These are phyloP conservation scores for Plicaturopsis crispa DNA, from an alignment of 768 basidiomycete species.

Conservation along the genomic window DNA sequence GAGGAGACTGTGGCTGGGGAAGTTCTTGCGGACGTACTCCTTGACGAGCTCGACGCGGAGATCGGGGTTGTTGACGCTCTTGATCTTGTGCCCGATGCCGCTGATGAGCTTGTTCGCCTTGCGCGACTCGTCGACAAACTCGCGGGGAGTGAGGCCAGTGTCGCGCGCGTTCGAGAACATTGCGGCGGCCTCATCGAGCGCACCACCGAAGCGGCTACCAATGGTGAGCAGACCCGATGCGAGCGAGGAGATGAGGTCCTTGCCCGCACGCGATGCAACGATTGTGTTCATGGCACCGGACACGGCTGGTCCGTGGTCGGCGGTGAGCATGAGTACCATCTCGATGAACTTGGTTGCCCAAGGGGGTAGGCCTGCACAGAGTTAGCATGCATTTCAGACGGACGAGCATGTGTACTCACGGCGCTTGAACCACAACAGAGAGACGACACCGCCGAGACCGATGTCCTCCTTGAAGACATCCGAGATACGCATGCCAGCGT, in stretches of 20 bases:
- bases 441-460: slow-evolving; percentile 94
- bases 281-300: slow-evolving; percentile 99
- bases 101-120: slow-evolving; percentile 95
- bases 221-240: slow-evolving; percentile 96
- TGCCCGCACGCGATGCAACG: slow-evolving; percentile 98
- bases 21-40: slow-evolving; percentile 92
- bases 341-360: slow-evolving; percentile 99
- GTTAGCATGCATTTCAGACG: slow-evolving; percentile 1
- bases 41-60: slow-evolving; percentile 89
- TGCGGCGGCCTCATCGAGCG: slow-evolving; percentile 91
- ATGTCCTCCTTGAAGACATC: slow-evolving; percentile 98
- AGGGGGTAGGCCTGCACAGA: slow-evolving; percentile 59
- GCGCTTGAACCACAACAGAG: slow-evolving; percentile 96
- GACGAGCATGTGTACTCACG: slow-evolving; percentile 18
- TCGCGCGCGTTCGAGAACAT: slow-evolving; percentile 95
- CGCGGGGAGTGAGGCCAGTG: slow-evolving; percentile 90
- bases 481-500: slow-evolving; percentile 98
- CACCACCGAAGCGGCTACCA: slow-evolving; percentile 97
- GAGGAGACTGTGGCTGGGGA: slow-evolving; percentile 89
- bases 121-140: slow-evolving; percentile 92
- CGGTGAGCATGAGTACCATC: slow-evolving; percentile 99
- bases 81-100: slow-evolving; percentile 99
- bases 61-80: slow-evolving; percentile 95
- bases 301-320: slow-evolving; percentile 97
- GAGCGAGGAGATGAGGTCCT: slow-evolving; percentile 95